phyloP scores from a whole-genome alignment of 257 asterid genomes.

The Solanum stenotomum region DNA sequence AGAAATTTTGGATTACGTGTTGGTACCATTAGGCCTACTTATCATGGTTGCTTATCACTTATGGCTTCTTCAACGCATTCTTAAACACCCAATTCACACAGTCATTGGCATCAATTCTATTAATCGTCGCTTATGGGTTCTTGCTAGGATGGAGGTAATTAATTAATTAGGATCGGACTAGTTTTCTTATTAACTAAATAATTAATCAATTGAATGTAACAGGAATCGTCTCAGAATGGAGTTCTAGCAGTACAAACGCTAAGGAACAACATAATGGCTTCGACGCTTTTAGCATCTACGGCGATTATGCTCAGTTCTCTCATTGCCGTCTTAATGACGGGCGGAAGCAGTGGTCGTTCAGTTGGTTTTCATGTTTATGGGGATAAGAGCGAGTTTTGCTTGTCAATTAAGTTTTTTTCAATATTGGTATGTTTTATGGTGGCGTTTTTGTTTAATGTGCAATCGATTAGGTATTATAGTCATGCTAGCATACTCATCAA shows the following conservation, averaged over 20 bases:
- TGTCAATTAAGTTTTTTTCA: conserved; percentile 55
- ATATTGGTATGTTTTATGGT: conserved; percentile 54
- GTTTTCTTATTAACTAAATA: neutral
- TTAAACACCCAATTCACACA: conserved; percentile 54
- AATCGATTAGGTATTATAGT: conserved; percentile 80
- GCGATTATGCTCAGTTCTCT: conserved; percentile 79
- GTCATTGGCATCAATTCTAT: conserved; percentile 79
- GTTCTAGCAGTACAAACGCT: conserved; percentile 72
- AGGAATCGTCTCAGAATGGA: conserved; percentile 63
- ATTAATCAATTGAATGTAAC: neutral
- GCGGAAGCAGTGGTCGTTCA: conserved; percentile 15
- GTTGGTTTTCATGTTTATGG: conserved; percentile 20
- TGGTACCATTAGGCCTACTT: conserved; percentile 60
- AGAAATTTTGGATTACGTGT: conserved; percentile 44
- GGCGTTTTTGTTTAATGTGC: conserved; percentile 69
- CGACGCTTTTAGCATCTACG: conserved; percentile 76
- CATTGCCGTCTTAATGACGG: conserved; percentile 65
- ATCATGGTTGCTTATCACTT: conserved; percentile 55
- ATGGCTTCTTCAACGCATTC: conserved; percentile 64
- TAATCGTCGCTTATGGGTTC: conserved; percentile 87
- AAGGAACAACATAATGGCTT: conserved; percentile 93
- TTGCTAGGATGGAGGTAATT: conserved; percentile 86
- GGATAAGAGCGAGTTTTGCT: conserved; percentile 27
- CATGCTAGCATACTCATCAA: conserved; percentile 86
- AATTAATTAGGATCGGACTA: neutral